Evolutionary conservation across 129 eudicot genomes (phyloP).

Genomic region (Artemisia annua): DNA sequence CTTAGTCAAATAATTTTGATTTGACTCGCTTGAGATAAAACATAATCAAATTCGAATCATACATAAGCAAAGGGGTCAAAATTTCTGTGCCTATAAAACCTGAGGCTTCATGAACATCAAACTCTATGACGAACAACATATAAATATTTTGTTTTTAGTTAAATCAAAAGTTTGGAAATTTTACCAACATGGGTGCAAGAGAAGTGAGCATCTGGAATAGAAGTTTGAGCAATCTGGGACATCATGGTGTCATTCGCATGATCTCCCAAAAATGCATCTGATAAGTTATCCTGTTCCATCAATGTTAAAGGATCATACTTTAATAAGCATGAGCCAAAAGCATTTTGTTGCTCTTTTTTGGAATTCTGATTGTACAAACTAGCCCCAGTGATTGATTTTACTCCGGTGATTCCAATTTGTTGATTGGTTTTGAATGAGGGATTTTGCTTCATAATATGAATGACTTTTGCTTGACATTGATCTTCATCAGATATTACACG

Average conservation of each 20-base stretch:
- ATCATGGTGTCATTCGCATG: slow-evolving; percentile 27
- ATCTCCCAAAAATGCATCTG: slow-evolving; percentile 31
- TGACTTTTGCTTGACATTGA: no score
- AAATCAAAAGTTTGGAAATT: slow-evolving; percentile 28
- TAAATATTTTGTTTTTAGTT: neutral
- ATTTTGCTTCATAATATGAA: no score
- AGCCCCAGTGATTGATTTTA: neutral
- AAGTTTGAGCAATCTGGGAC: slow-evolving; percentile 24
- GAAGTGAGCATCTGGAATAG: slow-evolving; percentile 25
- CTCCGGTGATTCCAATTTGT: no score
- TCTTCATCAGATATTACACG: slow-evolving; percentile 13
- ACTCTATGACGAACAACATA: no score
- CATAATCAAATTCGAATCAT: no score
- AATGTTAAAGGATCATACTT: slow-evolving; percentile 32
- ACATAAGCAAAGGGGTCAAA: no score
- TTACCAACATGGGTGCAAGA: slow-evolving; percentile 18
- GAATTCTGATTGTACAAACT: slow-evolving; percentile 15
- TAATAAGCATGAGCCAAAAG: slow-evolving; percentile 32
- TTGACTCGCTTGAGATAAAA: no score
- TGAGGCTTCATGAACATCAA: no score
- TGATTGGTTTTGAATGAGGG: no score
- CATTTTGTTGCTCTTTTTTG: slow-evolving; percentile 21
- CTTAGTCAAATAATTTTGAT: no score
- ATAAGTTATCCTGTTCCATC: slow-evolving; percentile 30
- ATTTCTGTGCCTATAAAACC: no score